These are phyloP conservation scores for Tetrahymena thermophila DNA, from an alignment of 73 alveolate species.

Conservation along the genomic window DNA sequence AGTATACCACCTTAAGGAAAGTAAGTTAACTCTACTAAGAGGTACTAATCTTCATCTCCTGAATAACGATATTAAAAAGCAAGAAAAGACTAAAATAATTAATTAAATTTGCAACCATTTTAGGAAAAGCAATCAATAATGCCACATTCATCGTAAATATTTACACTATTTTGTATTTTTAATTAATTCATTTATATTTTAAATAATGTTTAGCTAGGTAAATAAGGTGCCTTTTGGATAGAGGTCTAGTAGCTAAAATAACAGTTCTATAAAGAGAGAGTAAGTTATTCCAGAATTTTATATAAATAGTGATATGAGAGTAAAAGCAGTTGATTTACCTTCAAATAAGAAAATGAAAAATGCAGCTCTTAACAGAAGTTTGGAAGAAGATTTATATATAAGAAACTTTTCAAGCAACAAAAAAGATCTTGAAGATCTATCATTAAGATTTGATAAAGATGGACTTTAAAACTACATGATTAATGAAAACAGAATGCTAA, in stretches of 20 bases:
- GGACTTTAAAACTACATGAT: neutral
- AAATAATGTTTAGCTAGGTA: neutral
- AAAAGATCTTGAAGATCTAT: neutral
- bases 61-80: neutral
- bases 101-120: neutral
- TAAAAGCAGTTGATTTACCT: neutral
- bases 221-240: neutral
- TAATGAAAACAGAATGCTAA: neutral
- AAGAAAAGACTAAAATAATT: neutral
- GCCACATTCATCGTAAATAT: neutral
- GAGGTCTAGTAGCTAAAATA: neutral
- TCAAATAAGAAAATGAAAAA: neutral
- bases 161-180: neutral
- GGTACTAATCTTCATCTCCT: neutral
- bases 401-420: neutral
- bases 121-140: neutral
- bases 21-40: neutral
- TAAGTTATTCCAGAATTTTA: neutral
- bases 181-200: neutral
- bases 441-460: neutral
- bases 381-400: neutral
- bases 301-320: neutral
- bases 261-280: neutral
- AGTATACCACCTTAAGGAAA: neutral
- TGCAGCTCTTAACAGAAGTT: neutral